Conservation (phyloP, 1,139 yeast species). For the Kurtzmaniella quercitrusa region DNA sequence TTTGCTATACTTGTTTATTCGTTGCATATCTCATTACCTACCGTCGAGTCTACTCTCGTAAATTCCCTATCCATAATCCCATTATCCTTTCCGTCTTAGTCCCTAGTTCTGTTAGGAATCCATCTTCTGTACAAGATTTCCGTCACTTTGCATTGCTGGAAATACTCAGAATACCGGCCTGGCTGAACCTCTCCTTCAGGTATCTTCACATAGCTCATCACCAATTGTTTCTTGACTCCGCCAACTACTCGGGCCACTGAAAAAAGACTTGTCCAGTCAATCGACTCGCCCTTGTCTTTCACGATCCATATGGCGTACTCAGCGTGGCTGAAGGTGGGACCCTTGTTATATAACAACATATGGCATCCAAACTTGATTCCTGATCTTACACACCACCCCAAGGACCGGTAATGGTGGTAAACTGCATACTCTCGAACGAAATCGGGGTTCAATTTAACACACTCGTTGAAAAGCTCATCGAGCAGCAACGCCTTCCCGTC, state of each 20-base stretch:
- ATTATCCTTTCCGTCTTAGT: constrained; percentile 27
- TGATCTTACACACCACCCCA: constrained; percentile 92
- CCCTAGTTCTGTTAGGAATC: constrained; percentile 81
- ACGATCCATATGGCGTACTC: constrained; percentile 66
- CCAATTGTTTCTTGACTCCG: constrained; percentile 77
- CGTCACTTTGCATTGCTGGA: constrained; percentile 39
- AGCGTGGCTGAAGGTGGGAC: constrained; percentile 95
- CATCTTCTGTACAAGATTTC: constrained; percentile 75
- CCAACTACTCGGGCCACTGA: constrained; percentile 77
- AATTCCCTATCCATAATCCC: no score
- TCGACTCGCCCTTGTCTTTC: constrained; percentile 20
- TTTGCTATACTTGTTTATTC: no score
- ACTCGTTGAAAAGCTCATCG: constrained; percentile 23
- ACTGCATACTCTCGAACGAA: constrained; percentile 61
- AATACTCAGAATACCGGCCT: constrained; percentile 24
- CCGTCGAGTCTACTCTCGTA: no score
- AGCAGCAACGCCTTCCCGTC: constrained; percentile 11
- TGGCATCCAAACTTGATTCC: constrained; percentile 93
- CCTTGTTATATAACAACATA: constrained; percentile 73
- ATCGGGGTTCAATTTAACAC: constrained; percentile 17
- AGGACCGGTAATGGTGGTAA: constrained; percentile 81
- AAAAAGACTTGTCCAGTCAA: constrained; percentile 62
- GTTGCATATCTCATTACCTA: no score
- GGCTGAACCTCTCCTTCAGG: constrained; percentile 33
- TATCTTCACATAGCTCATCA: constrained; percentile 60